phyloP scores from a whole-genome alignment of 441 rosid genomes.

The Brassica balearica region DNA sequence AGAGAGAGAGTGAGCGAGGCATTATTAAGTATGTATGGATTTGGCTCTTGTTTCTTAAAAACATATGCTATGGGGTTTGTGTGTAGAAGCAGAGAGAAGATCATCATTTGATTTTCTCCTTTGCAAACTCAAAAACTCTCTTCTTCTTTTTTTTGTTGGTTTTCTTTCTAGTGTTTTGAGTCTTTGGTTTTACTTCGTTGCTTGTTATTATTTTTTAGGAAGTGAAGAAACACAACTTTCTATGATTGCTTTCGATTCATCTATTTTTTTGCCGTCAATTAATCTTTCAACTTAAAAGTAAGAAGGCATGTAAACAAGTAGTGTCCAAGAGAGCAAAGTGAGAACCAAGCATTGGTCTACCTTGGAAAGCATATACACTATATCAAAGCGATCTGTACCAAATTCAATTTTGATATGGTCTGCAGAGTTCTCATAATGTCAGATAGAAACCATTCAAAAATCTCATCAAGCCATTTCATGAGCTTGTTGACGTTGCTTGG shows the following conservation, averaged over 20 bases:
- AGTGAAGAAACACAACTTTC: background rate
- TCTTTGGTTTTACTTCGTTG: background rate
- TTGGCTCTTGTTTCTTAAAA: slow-evolving; percentile 27
- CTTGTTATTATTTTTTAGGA: background rate
- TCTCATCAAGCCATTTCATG: too few species aligned
- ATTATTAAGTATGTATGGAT: slow-evolving; percentile 14
- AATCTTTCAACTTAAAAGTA: background rate
- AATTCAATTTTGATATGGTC: too few species aligned
- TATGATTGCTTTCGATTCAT: background rate
- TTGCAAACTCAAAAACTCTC: slow-evolving; percentile 1
- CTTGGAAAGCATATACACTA: too few species aligned
- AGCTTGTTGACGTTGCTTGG: slow-evolving; percentile 35
- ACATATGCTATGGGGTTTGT: slow-evolving; percentile 29
- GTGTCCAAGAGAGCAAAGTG: too few species aligned
- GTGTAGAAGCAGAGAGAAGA: slow-evolving; percentile 35
- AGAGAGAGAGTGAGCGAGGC: background rate
- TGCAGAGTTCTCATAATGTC: too few species aligned
- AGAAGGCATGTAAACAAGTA: too few species aligned
- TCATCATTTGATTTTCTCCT: slow-evolving; percentile 23
- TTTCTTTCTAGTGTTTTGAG: background rate
- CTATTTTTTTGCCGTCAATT: background rate
- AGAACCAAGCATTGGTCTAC: too few species aligned
- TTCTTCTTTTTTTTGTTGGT: background rate
- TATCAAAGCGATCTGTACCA: too few species aligned
- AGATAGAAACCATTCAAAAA: too few species aligned